Evolutionary conservation across 805 yeast species (phyloP), one percentile per base, ranked within the genome.

Genomic region (Kodamaea kakaduensis): DNA sequence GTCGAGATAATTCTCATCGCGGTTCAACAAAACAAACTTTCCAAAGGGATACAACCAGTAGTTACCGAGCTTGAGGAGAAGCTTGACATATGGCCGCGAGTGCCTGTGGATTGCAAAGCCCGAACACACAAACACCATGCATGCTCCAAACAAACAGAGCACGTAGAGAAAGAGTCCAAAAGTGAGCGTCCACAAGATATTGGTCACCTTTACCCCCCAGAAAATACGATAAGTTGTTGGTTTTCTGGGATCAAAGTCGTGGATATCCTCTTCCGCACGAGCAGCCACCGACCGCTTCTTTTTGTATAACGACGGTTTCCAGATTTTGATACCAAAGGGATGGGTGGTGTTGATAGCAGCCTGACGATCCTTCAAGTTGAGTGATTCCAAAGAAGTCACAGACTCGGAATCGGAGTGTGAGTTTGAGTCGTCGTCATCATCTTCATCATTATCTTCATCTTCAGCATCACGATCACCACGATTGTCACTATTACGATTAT

Each of bases 281-380:
- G 79, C 71, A 47, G 93, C 93, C 20, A 93, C 97, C 3, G 96
- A 85, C 51, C 98, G 78, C 40, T 75, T 74, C 58, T 93, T 93
- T 57, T 93, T 93, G 62, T 93, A 93, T 37, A 93, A 67, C 2
- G 97, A 96, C 1, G 98, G 98, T 54, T 93, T 93, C 98, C 98
- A 93, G 50, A 93, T 86, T 58, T 96, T 82, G 30, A 93, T 90
- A 71, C 98, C 98, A 52, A 93, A 93, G 0, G 98, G 98, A 66
- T 93, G 98, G 4, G 97, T 88, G 34, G 84, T 80, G 54, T 93
- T 93, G 54, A 93, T 93, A 13, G 98, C 98, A 48, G 85, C 89
- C 59, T 93, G 98, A 45, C 97, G 78, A 47, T 89, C 96, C 41
- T 93, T 71, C 36, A 90, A 69, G 4, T 96, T 93, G 54, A 84